These are phyloP conservation scores for Alternaria sp. DNA, from an alignment of 2,329 filamentous ascomycete species.

Conservation along the genomic window DNA sequence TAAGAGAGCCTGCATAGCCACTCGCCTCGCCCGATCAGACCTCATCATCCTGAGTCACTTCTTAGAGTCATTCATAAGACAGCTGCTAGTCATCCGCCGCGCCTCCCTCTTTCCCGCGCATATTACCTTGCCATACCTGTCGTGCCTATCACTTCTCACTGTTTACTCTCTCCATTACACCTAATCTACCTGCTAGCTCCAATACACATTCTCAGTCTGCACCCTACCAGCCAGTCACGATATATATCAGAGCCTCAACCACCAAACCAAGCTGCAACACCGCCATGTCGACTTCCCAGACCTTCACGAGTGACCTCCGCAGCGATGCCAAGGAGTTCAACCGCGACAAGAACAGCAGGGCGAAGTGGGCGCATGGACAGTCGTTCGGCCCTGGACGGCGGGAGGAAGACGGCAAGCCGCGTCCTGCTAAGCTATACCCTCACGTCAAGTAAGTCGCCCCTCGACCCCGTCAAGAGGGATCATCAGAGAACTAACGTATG, in stretches of 20 bases:
- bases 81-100: conserved; percentile 43
- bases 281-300: conserved; percentile 58
- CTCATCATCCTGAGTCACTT: conserved; percentile 44
- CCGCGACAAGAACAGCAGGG: conserved; percentile 59
- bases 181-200: conserved; percentile 28
- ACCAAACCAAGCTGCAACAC: conserved; percentile 13
- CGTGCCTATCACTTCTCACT: conserved; percentile 17
- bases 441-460: conserved; percentile 39
- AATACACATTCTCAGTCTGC: background rate
- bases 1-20: conserved; percentile 41
- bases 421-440: conserved; percentile 46
- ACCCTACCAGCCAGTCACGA: background rate
- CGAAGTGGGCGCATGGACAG: conserved; percentile 61
- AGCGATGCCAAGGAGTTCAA: conserved; percentile 62
- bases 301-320: conserved; percentile 63
- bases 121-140: conserved; percentile 35
- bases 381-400: conserved; percentile 51
- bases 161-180: conserved; percentile 20
- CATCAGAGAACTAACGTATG: conserved; percentile 21
- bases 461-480: background rate
- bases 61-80: conserved; percentile 47
- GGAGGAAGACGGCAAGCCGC: conserved; percentile 46
- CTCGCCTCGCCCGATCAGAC: conserved; percentile 31
- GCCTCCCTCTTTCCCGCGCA: conserved; percentile 33
- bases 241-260: conserved; percentile 7